Evolutionary conservation across 1,284 basidiomycete species (phyloP).

Genomic region (Microbotryomycetes sp.): DNA sequence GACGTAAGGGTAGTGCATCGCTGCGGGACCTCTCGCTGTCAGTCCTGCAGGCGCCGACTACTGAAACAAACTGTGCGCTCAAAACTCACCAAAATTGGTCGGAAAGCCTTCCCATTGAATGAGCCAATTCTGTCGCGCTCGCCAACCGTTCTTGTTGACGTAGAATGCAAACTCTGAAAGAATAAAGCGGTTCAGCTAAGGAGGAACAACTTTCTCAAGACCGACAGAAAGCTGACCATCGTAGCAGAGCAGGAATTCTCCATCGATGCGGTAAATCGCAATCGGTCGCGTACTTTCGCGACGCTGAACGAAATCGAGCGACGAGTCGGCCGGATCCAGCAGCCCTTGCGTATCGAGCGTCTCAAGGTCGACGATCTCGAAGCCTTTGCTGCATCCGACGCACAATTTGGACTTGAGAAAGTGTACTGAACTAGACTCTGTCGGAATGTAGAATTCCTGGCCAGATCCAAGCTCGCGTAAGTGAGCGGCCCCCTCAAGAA

Average conservation of each 20-base stretch:
- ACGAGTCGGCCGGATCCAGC: constrained; percentile 84
- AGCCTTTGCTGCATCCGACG: constrained; percentile 95
- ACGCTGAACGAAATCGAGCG: constrained; percentile 88
- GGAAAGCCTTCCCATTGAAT: constrained; percentile 95
- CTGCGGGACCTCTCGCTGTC: constrained; percentile 45
- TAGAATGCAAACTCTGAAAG: constrained; percentile 91
- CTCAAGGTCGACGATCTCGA: constrained; percentile 97
- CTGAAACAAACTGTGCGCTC: background rate
- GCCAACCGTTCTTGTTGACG: constrained; percentile 92
- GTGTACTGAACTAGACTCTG: constrained; percentile 92
- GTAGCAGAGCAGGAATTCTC: constrained; percentile 95
- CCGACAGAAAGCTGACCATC: constrained; percentile 59
- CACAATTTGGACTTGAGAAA: constrained; percentile 97
- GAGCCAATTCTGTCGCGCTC: constrained; percentile 84
- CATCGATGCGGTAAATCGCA: constrained; percentile 93
- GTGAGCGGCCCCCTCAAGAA: background rate
- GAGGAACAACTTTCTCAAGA: background rate
- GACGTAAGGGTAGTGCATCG: constrained; percentile 92
- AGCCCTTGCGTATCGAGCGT: constrained; percentile 94
- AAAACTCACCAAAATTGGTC: constrained; percentile 74
- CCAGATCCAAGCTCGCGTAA: background rate
- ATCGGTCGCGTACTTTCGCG: constrained; percentile 84
- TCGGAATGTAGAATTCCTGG: constrained; percentile 87
- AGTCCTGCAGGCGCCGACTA: constrained; percentile 6
- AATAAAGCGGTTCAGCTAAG: background rate